Percentiles rank a stretch among this genome's conserved stretches.
phyloP scores from a whole-genome alignment of 2,329 filamentous ascomycete genomes.

The Xylariales sp. region DNA sequence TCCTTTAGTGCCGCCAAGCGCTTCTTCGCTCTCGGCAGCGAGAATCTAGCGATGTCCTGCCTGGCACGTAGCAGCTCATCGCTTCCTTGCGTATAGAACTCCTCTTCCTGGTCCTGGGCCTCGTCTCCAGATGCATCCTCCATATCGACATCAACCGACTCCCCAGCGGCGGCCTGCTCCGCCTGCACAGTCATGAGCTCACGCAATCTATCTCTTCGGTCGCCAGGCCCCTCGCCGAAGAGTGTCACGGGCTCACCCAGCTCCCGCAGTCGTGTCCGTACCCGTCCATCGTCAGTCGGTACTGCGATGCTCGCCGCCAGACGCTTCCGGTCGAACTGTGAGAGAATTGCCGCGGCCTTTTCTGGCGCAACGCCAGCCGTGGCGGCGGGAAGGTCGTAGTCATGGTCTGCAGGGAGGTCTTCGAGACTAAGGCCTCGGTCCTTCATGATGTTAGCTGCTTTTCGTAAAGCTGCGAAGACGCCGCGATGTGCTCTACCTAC shows the following conservation, averaged over 20 bases:
- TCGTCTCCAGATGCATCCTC: slow-evolving; percentile 54
- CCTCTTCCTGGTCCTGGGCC: slow-evolving; percentile 75
- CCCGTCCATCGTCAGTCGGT: slow-evolving; percentile 86
- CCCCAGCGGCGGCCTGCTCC: slow-evolving; percentile 49
- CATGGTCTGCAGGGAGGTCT: slow-evolving; percentile 62
- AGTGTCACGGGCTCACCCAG: slow-evolving; percentile 91
- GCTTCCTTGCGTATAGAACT: slow-evolving; percentile 88
- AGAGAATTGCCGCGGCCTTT: slow-evolving; percentile 78
- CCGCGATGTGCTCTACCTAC: slow-evolving; percentile 39
- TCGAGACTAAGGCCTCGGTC: slow-evolving; percentile 27
- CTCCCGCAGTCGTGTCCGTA: slow-evolving; percentile 75
- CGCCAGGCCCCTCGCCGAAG: slow-evolving; percentile 84
- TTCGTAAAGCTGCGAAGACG: slow-evolving; percentile 14
- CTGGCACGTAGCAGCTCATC: slow-evolving; percentile 70
- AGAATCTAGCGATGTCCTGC: slow-evolving; percentile 75
- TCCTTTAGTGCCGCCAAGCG: slow-evolving; percentile 72
- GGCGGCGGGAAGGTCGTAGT: slow-evolving; percentile 72
- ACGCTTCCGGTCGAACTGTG: slow-evolving; percentile 87
- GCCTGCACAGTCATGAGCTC: slow-evolving; percentile 71
- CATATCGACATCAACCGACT: slow-evolving; percentile 57
- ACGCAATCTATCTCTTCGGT: slow-evolving; percentile 80
- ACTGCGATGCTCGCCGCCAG: slow-evolving; percentile 85
- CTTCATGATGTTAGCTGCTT: slow-evolving; percentile 23
- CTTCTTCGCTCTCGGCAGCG: slow-evolving; percentile 74
- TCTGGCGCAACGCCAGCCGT: slow-evolving; percentile 67